phyloP scores from a whole-genome alignment of 2,329 filamentous ascomycete species.

The Ascochyta koolunga region DNA sequence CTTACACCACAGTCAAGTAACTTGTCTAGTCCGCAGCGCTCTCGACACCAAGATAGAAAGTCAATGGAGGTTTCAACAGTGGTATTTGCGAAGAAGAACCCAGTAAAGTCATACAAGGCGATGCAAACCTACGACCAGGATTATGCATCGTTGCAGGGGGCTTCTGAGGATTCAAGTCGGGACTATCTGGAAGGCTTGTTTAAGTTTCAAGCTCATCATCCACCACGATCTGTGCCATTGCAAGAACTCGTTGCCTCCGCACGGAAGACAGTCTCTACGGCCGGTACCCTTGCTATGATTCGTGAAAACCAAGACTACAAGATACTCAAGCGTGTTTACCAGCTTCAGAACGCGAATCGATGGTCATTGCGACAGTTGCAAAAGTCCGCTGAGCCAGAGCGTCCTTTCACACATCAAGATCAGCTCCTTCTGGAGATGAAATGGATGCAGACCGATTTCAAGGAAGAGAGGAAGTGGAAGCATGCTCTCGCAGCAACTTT shows the following conservation, averaged over 20 bases:
- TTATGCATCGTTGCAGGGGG: conserved; percentile 53
- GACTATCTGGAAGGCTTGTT: conserved; percentile 71
- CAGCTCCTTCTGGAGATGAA: conserved; percentile 88
- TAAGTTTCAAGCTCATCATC: conserved; percentile 61
- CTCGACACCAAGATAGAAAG: conserved; percentile 48
- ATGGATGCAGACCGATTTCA: conserved; percentile 97
- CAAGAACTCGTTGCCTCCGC: conserved; percentile 79
- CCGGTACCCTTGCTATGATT: conserved; percentile 81
- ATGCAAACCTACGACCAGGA: conserved; percentile 46
- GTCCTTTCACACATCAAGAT: conserved; percentile 82
- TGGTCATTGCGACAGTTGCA: conserved; percentile 93
- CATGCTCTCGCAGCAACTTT: conserved; percentile 78
- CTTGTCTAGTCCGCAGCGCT: conserved; percentile 35
- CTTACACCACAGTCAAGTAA: conserved; percentile 45
- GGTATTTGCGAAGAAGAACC: conserved; percentile 72
- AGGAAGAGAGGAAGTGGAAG: conserved; percentile 95
- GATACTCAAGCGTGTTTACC: conserved; percentile 84
- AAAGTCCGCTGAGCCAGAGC: conserved; percentile 78
- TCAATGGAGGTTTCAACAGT: conserved; percentile 73
- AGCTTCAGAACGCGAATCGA: conserved; percentile 86
- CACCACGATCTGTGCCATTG: conserved; percentile 60
- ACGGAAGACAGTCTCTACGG: conserved; percentile 87
- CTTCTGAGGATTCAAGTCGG: conserved; percentile 53
- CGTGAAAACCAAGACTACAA: conserved; percentile 87
- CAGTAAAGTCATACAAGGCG: conserved; percentile 33